Evolutionary conservation across 2,329 filamentous ascomycete genomes (phyloP), one percentile per base, ranked within the genome.

Genomic region (Pyrenophora seminiperda): DNA sequence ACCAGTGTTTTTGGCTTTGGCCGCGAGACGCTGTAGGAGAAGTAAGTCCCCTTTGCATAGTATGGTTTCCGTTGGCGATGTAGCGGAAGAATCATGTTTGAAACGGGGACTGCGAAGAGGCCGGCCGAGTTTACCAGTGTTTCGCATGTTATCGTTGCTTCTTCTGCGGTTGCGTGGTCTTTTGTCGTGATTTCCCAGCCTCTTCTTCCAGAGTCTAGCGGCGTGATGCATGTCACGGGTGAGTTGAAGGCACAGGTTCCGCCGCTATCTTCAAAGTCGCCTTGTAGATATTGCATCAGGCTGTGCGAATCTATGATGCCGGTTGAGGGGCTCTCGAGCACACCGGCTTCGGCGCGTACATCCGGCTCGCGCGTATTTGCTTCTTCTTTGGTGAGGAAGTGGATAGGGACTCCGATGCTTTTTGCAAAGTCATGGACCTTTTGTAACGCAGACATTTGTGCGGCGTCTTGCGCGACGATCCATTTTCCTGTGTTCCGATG

Each of bases 11-110:
- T 78, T 9, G 92, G 84, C 32, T 76, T 79, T 0, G 91, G 92
- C 1, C 68, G 67, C 0, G 86, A 83, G 1, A 84, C 77, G 0
- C 81, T 75, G 76, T 97, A 97, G 22, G 87, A 89, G 76, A 95
- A 97, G 77, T 99, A 99, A 53, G 90, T 93, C 1, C 94, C 94
- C 77, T 99, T 99, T 51, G 93, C 93, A 75, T 88, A 97, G 77
- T 83, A 89, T 4, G 91, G 82, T 18, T 74, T 81, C 31, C 77
- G 76, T 41, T 84, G 84, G 4, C 81, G 74, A 1, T 76, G 72
- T 0, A 62, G 24, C 0, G 87, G 85, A 0, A 90, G 79, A 30
- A 97, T 83, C 82, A 92, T 87, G 76, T 97, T 99, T 66, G 88
- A 87, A 36, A 97, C 78, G 17, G 76, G 77, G 42, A 87, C 87